Evolutionary conservation across 495 filamentous ascomycete genomes (phyloP).

Genomic region (Pyrenopolyporus hunteri): DNA sequence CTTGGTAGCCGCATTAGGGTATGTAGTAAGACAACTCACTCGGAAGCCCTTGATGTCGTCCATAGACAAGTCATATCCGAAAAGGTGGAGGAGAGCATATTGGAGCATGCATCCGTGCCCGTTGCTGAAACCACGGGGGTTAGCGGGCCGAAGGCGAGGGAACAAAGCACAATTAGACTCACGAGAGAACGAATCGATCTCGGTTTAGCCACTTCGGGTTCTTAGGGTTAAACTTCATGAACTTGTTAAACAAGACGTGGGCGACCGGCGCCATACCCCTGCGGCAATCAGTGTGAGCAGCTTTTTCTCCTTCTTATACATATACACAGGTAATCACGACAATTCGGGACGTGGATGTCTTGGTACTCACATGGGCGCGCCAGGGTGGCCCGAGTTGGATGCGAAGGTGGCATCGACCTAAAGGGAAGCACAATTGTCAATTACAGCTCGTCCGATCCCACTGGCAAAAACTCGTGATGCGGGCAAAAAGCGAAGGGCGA

Average conservation of each 20-base stretch:
- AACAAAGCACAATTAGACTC: slow-evolving; percentile 54
- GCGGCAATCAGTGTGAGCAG: slow-evolving; percentile 32
- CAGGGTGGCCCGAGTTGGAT: slow-evolving; percentile 97
- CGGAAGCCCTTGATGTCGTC: slow-evolving; percentile 96
- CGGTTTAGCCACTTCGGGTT: slow-evolving; percentile 96
- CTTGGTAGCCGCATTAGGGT: background rate
- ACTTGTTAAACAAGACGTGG: slow-evolving; percentile 98
- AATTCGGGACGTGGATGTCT: background rate
- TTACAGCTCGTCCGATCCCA: background rate
- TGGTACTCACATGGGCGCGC: slow-evolving; percentile 80
- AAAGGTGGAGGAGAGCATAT: slow-evolving; percentile 96
- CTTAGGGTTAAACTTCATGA: slow-evolving; percentile 99
- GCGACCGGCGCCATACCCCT: slow-evolving; percentile 95
- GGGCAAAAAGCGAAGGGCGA: slow-evolving; percentile 1
- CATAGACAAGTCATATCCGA: slow-evolving; percentile 83
- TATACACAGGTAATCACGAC: background rate
- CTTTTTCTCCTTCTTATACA: background rate
- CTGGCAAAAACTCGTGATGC: slow-evolving; percentile 6
- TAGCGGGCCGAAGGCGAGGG: background rate
- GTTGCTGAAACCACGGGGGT: slow-evolving; percentile 65
- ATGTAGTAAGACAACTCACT: slow-evolving; percentile 63
- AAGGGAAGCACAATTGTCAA: slow-evolving; percentile 41
- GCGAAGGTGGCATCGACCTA: slow-evolving; percentile 97
- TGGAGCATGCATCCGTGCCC: slow-evolving; percentile 99
- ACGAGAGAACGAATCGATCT: slow-evolving; percentile 99